Percentiles rank a stretch among this genome's conserved stretches.
phyloP scores from a whole-genome alignment of 768 basidiomycete species.

The Lyophyllum decastes region DNA sequence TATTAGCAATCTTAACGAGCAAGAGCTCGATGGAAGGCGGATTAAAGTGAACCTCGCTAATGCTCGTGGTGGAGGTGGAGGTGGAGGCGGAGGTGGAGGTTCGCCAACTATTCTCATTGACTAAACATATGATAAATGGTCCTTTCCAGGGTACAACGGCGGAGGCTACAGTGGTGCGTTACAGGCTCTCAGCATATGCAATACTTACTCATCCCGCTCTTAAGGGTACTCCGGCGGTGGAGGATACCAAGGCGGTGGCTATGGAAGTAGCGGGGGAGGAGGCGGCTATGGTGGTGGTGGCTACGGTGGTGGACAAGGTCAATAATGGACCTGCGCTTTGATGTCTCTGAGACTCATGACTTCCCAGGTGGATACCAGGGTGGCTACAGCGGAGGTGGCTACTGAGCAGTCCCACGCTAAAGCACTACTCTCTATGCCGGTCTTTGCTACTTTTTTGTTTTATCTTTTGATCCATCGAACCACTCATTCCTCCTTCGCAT shows the following conservation, averaged over 20 bases:
- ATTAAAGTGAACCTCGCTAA: conserved; percentile 89
- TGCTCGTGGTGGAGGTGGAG: conserved; percentile 57
- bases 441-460: conserved; percentile 11
- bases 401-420: conserved; percentile 19
- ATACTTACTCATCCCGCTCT: background rate
- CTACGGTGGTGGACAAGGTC: conserved; percentile 25
- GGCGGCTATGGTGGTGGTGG: conserved; percentile 18
- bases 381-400: conserved; percentile 33
- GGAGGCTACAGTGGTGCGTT: conserved; percentile 15
- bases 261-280: background rate
- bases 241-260: conserved; percentile 19
- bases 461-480: conserved; percentile 19
- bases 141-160: conserved; percentile 18
- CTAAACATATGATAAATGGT: background rate
- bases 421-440: background rate
- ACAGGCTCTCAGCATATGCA: background rate
- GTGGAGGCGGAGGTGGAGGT: conserved; percentile 51
- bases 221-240: conserved; percentile 8
- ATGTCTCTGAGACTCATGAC: conserved; percentile 17
- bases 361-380: conserved; percentile 26
- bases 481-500: conserved; percentile 37
- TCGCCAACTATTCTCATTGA: background rate
- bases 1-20: conserved; percentile 78
- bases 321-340: conserved; percentile 17
- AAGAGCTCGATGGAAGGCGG: conserved; percentile 90